A percentile compares a stretch with the other conserved stretches of the same genome.
Conservation (phyloP, 2,329 filamentous ascomycete species). For the Thielaviopsis populi region DNA sequence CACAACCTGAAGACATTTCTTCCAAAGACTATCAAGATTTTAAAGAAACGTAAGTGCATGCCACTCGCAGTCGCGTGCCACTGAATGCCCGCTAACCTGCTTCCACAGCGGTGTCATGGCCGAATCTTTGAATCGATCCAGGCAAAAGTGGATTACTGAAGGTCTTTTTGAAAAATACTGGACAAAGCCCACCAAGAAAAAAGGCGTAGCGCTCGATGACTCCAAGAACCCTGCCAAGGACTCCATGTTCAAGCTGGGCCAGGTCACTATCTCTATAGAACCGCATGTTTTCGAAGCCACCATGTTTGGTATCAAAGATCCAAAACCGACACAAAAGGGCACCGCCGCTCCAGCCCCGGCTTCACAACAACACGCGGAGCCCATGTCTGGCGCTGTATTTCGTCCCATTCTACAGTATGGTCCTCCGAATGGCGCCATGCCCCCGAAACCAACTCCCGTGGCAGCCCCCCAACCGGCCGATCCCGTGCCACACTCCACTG, state of each 20-base stretch:
- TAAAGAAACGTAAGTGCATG: constrained; percentile 45
- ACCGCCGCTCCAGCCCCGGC: constrained; percentile 19
- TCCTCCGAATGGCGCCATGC: constrained; percentile 47
- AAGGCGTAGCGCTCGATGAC: constrained; percentile 45
- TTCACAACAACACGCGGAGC: constrained; percentile 19
- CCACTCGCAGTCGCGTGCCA: background rate
- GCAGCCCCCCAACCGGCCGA: constrained; percentile 24
- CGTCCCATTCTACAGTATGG: constrained; percentile 52
- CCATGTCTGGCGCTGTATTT: constrained; percentile 22
- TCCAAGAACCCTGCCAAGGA: constrained; percentile 54
- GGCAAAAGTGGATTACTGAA: constrained; percentile 55
- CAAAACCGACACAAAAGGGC: constrained; percentile 28
- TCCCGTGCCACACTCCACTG: constrained; percentile 20
- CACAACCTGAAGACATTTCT: constrained; percentile 49
- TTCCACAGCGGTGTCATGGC: constrained; percentile 51
- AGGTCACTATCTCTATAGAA: constrained; percentile 60
- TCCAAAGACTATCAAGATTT: constrained; percentile 56
- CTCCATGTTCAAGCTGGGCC: constrained; percentile 57
- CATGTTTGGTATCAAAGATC: constrained; percentile 56
- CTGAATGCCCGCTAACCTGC: background rate
- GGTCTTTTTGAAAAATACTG: constrained; percentile 65
- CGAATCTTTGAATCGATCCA: constrained; percentile 59
- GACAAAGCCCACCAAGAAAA: constrained; percentile 56
- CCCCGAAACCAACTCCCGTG: constrained; percentile 28
- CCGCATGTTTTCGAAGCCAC: constrained; percentile 67